Conservation (phyloP, 352 stramenopile genomes). For the Pythium phragmitis region DNA sequence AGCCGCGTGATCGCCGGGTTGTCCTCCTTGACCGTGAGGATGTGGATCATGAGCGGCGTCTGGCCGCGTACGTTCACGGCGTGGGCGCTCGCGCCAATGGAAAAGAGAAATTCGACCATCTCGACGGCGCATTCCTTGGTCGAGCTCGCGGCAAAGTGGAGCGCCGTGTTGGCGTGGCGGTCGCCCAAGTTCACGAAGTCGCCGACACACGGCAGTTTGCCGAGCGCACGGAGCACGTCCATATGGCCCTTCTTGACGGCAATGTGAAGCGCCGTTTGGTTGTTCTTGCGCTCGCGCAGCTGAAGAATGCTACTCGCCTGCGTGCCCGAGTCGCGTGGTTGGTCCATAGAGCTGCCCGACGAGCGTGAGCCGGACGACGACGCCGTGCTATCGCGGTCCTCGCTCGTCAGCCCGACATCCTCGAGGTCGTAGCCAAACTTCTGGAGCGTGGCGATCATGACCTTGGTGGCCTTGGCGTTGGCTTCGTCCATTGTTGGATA, state of each 20-base stretch:
- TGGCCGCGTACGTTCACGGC: conserved; percentile 79
- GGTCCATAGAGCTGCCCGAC: conserved; percentile 19
- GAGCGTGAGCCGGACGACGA: conserved; percentile 37
- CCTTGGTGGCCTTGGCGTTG: conserved; percentile 45
- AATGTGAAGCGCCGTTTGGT: conserved; percentile 84
- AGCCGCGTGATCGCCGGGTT: conserved; percentile 51
- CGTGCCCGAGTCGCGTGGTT: conserved; percentile 18
- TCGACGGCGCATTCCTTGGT: conserved; percentile 51
- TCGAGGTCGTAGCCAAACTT: conserved; percentile 84
- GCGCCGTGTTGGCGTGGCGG: conserved; percentile 75
- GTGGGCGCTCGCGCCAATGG: conserved; percentile 55
- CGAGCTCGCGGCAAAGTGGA: conserved; percentile 79
- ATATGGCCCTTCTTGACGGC: conserved; percentile 82
- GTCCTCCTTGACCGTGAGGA: conserved; percentile 69
- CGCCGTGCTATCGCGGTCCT: conserved; percentile 24
- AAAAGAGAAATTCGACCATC: conserved; percentile 72
- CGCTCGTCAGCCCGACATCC: conserved; percentile 13
- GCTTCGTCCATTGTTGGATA: conserved; percentile 35
- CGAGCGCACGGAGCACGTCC: conserved; percentile 76
- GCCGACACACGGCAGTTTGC: conserved; percentile 63
- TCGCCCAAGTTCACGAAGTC: conserved; percentile 80
- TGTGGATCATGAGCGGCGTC: conserved; percentile 83
- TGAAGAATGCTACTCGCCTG: conserved; percentile 61
- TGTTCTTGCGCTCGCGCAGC: conserved; percentile 80
- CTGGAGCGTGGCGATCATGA: conserved; percentile 80